Evolutionary conservation across 2,329 filamentous ascomycete genomes (phyloP).

Genomic region (Thelonectria discophora): DNA sequence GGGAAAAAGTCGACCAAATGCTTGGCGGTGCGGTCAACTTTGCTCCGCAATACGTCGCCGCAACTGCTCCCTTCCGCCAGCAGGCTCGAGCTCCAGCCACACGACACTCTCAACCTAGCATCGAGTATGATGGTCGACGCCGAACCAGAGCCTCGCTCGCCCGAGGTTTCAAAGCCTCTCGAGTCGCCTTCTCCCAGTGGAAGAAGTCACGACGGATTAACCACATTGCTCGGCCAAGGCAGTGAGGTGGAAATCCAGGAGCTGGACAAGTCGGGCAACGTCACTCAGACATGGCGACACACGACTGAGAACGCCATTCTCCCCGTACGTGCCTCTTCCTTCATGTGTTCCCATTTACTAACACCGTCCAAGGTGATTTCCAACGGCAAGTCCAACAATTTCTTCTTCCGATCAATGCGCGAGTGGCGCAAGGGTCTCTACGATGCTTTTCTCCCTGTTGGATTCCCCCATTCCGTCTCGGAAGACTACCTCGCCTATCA

Average conservation of each 20-base stretch:
- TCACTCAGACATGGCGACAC: slow-evolving; percentile 49
- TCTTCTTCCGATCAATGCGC: slow-evolving; percentile 42
- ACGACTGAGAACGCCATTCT: slow-evolving; percentile 37
- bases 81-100: neutral
- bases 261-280: slow-evolving; percentile 50
- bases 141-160: neutral
- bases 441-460: slow-evolving; percentile 83
- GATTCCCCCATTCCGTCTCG: slow-evolving; percentile 88
- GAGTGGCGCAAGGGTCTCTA: slow-evolving; percentile 55
- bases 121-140: neutral
- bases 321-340: slow-evolving; percentile 35
- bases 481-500: slow-evolving; percentile 82
- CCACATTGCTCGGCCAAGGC: slow-evolving; percentile 37
- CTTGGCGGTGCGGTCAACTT: neutral
- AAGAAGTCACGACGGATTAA: slow-evolving; percentile 33
- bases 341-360: neutral
- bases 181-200: slow-evolving; percentile 5
- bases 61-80: slow-evolving; percentile 6
- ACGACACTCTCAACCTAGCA: neutral
- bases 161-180: neutral
- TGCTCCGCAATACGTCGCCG: slow-evolving; percentile 10
- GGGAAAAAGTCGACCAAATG: slow-evolving; percentile 1
- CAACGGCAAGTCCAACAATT: slow-evolving; percentile 33
- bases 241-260: slow-evolving; percentile 47
- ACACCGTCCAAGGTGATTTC: slow-evolving; percentile 35